Evolutionary conservation across 2,329 filamentous ascomycete genomes (phyloP).

Genomic region (Cercospora brassicicola): DNA sequence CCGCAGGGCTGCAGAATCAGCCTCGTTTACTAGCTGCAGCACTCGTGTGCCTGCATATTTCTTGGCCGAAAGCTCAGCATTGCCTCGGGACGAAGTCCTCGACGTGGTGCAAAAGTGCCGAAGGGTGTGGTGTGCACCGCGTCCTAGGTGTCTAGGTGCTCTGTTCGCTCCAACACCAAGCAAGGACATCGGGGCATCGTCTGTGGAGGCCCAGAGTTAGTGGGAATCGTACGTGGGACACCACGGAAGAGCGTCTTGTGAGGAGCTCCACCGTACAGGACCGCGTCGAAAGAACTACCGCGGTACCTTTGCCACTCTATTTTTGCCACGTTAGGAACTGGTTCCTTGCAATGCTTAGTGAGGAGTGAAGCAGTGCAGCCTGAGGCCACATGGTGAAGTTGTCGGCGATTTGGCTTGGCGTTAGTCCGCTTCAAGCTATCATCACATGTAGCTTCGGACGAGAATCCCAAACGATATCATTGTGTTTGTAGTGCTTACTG

Average conservation of each 20-base stretch:
- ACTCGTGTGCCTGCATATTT: neutral
- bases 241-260: neutral
- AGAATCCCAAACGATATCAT: neutral
- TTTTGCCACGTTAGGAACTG: neutral
- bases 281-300: no score
- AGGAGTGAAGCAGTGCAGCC: neutral
- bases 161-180: neutral
- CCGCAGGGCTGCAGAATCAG: neutral
- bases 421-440: neutral
- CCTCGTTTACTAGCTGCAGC: neutral
- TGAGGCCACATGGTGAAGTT: slow-evolving; percentile 2
- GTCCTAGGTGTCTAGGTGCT: neutral
- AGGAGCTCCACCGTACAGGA: no score
- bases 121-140: neutral
- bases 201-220: neutral
- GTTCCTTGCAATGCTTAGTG: neutral
- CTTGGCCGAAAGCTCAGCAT: neutral
- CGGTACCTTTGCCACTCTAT: neutral
- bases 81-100: neutral
- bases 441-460: neutral
- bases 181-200: neutral
- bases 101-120: neutral
- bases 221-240: neutral
- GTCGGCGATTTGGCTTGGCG: slow-evolving; percentile 1
- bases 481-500: neutral